phyloP scores from a whole-genome alignment of 2,329 filamentous ascomycete species.

The Pyrenochaeta sp. region DNA sequence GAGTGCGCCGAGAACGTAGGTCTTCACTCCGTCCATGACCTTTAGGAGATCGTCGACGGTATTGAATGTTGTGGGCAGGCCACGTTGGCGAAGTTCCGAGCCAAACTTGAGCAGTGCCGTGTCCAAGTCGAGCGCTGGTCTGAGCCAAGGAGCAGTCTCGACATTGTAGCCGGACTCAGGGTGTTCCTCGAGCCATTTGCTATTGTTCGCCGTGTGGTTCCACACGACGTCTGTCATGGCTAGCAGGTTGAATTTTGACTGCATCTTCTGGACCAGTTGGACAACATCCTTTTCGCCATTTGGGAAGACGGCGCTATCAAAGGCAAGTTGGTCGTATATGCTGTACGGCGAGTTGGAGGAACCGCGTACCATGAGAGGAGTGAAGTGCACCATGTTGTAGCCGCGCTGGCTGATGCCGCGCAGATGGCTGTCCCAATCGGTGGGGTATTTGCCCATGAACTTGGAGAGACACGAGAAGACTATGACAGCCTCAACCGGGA shows the following conservation, averaged over 20 bases:
- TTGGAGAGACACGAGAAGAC: conserved; percentile 96
- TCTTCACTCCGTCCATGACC: conserved; percentile 86
- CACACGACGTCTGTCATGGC: conserved; percentile 95
- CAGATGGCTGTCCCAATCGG: conserved; percentile 89
- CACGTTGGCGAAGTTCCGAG: conserved; percentile 68
- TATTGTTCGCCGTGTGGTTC: conserved; percentile 97
- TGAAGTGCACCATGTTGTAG: conserved; percentile 99
- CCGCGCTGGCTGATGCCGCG: conserved; percentile 86
- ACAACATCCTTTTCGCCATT: conserved; percentile 83
- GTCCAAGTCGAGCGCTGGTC: conserved; percentile 76
- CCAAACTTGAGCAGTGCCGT: conserved; percentile 73
- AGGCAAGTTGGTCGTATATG: conserved; percentile 88
- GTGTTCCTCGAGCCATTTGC: conserved; percentile 90
- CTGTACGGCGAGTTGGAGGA: conserved; percentile 97
- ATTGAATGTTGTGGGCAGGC: conserved; percentile 77
- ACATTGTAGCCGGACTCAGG: conserved; percentile 96
- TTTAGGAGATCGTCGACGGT: conserved; percentile 74
- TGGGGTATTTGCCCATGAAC: conserved; percentile 93
- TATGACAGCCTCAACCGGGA: conserved; percentile 87
- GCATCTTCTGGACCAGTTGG: conserved; percentile 79
- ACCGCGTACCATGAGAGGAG: conserved; percentile 87
- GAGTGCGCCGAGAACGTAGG: conserved; percentile 76
- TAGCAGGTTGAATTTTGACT: conserved; percentile 82
- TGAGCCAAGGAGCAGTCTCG: conserved; percentile 79
- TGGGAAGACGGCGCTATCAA: conserved; percentile 83